These are phyloP conservation scores for Silene conica DNA, from an alignment of 148 eudicot species.

Conservation along the genomic window DNA sequence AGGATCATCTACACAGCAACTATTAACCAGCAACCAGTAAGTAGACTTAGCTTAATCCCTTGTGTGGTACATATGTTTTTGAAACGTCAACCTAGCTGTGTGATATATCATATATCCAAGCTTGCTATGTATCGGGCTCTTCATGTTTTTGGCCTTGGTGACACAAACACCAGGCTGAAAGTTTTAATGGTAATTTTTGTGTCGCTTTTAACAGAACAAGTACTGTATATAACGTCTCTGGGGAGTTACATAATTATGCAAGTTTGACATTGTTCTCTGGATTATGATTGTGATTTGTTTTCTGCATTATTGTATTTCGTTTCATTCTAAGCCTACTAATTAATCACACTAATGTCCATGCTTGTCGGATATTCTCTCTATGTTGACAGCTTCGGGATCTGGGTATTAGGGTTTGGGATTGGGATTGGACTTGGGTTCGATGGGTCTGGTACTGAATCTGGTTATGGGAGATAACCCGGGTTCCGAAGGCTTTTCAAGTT, in stretches of 20 bases:
- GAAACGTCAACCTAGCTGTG: constrained; percentile 2
- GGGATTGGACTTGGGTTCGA: too few relatives aligned
- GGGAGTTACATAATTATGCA: neutral
- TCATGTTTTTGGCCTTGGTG: neutral
- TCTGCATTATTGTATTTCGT: too few relatives aligned
- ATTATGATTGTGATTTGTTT: neutral
- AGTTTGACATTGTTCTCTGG: neutral
- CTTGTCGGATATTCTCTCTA: too few relatives aligned
- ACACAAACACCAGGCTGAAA: neutral
- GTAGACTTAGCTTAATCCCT: neutral
- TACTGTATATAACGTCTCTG: neutral
- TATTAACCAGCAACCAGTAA: constrained; percentile 9
- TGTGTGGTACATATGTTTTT: neutral
- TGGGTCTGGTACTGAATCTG: too few relatives aligned
- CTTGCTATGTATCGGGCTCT: neutral
- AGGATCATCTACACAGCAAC: constrained; percentile 15
- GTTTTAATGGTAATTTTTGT: neutral
- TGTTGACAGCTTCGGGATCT: too few relatives aligned
- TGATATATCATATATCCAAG: neutral
- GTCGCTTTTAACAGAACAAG: neutral
- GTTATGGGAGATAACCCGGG: too few relatives aligned
- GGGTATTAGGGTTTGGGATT: too few relatives aligned
- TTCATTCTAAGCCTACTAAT: too few relatives aligned
- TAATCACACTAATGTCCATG: too few relatives aligned
- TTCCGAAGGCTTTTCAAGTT: too few relatives aligned